Conservation (phyloP, 768 basidiomycete genomes). For the Psilocybe subaeruginosa region DNA sequence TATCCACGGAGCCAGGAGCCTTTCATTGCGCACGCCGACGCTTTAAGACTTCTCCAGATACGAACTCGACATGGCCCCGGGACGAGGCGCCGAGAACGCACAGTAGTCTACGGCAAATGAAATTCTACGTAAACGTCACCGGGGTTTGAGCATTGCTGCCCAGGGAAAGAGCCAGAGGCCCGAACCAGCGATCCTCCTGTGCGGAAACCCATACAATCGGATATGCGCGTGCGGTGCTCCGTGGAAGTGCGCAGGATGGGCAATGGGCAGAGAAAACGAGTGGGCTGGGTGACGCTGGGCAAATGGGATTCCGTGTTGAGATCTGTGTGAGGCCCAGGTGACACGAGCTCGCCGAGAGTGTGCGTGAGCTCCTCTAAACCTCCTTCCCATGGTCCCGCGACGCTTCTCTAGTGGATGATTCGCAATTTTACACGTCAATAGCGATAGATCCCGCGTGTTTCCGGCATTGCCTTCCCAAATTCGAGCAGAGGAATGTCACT, state of each 20-base stretch:
- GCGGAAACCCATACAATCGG: constrained; percentile 24
- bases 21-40: constrained; percentile 55
- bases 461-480: constrained; percentile 53
- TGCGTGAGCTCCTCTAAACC: constrained; percentile 46
- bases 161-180: constrained; percentile 48
- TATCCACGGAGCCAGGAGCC: constrained; percentile 52
- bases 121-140: constrained; percentile 53
- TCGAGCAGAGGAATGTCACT: constrained; percentile 11
- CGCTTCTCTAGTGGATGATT: constrained; percentile 50
- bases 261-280: constrained; percentile 18
- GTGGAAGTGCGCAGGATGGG: constrained; percentile 7
- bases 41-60: constrained; percentile 48
- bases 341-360: constrained; percentile 25
- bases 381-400: constrained; percentile 40
- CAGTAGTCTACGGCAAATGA: constrained; percentile 55
- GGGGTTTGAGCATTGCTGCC: constrained; percentile 42
- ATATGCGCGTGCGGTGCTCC: constrained; percentile 8
- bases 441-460: constrained; percentile 43
- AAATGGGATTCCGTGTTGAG: constrained; percentile 16
- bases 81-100: constrained; percentile 23
- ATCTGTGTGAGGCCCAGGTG: constrained; percentile 27
- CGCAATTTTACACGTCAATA: constrained; percentile 18
- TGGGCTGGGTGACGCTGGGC: constrained; percentile 29
- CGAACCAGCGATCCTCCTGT: constrained; percentile 41
- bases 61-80: constrained; percentile 14